Base-by-base conservation (phyloP, 306 rosid species). In the Sicyos baderoa region DNA sequence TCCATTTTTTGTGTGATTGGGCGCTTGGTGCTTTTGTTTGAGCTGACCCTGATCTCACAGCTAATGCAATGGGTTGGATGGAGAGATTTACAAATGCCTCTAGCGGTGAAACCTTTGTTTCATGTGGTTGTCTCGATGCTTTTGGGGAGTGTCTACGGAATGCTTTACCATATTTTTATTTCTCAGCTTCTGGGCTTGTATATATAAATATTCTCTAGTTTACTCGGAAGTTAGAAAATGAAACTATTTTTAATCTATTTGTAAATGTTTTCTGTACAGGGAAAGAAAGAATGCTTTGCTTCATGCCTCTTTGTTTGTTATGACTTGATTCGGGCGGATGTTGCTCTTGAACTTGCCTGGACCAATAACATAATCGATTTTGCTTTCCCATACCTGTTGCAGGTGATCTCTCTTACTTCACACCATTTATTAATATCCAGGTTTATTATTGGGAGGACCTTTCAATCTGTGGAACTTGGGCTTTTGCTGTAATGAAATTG, bases 231-330 rank as follows among this genome's bases (percentile, higher is more conserved):
- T 48, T 25, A 42, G 58, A 53, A 47, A 66, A 18, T 16, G 63
- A 16, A 19, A 68, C 35, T 49, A 19, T 68, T 47, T 19, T 10
- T 21, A 51, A 68, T 29, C 60, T 16, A 16, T 50, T 25, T 10
- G 51, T 54, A 18, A 66, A 52, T 73, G 44, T 74, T 56, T 81
- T 21, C 15, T 51, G 9, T 63, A 76, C 94, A 94, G 99, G 97
- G 96, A 80, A 94, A 90, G 95, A 94, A 94, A 82, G 99, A 94
- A 79, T 94, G 97, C 84, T 90, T 88, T 73, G 99, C 99, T 14
- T 88, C 99, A 10, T 90, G 99, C 76, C 91, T 94, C 79, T 94
- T 90, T 79, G 99, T 94, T 71, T 90, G 99, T 70, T 94, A 94
- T 27, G 99, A 94, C 82, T 79, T 94, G 74, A 86, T 94, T 58